Percentiles rank a stretch among this genome's conserved stretches.
phyloP scores from a whole-genome alignment of 1,139 yeast genomes.

The Yamadazyma dendronema region DNA sequence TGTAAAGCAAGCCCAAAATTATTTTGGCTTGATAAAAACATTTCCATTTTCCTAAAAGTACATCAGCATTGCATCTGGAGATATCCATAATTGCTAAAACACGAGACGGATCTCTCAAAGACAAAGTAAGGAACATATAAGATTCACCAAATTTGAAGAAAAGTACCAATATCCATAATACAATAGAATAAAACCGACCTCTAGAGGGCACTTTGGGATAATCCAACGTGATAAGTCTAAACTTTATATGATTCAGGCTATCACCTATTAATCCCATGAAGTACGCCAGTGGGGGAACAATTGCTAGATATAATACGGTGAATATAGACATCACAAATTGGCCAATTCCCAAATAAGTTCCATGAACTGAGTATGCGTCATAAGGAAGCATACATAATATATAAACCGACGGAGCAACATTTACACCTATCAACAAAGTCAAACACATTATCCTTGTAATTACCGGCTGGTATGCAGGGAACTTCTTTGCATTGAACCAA shows the following conservation, averaged over 20 bases:
- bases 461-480: constrained; percentile 64
- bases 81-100: constrained; percentile 60
- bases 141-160: constrained; percentile 76
- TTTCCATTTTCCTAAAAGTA: constrained; percentile 43
- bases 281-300: constrained; percentile 49
- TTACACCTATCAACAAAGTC: constrained; percentile 41
- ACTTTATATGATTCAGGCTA: constrained; percentile 6
- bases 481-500: constrained; percentile 62
- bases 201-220: constrained; percentile 54
- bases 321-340: constrained; percentile 62
- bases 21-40: constrained; percentile 63
- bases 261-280: constrained; percentile 28
- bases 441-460: constrained; percentile 44
- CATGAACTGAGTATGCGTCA: constrained; percentile 49
- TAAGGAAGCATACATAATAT: constrained; percentile 53
- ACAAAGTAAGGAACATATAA: constrained; percentile 73
- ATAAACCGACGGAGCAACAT: constrained; percentile 63
- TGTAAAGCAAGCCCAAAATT: constrained; percentile 51
- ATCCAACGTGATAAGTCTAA: constrained; percentile 8
- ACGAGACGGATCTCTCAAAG: constrained; percentile 75
- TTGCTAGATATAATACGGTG: constrained; percentile 60
- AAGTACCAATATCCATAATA: constrained; percentile 70
- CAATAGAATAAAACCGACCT: constrained; percentile 54
- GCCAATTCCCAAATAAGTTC: constrained; percentile 49
- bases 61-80: constrained; percentile 63